Evolutionary conservation across 2,329 filamentous ascomycete species (phyloP).

Genomic region (Chalara sp.): DNA sequence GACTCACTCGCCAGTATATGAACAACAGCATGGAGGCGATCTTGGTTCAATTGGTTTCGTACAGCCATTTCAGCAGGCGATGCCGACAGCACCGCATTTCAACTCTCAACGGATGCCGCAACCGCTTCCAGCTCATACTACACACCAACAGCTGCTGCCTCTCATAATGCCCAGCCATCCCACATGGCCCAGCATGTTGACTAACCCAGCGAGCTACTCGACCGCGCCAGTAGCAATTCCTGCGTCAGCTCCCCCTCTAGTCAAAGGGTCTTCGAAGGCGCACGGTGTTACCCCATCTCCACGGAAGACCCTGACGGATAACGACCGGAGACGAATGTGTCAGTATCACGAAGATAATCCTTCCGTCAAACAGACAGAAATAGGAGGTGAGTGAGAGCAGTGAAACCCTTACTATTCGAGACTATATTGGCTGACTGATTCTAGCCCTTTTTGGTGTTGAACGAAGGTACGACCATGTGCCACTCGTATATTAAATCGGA

Average conservation of each 20-base stretch:
- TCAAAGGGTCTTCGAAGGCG: constrained; percentile 34
- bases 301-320: constrained; percentile 82
- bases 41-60: constrained; percentile 50
- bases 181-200: constrained; percentile 77
- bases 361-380: constrained; percentile 88
- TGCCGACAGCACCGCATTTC: constrained; percentile 50
- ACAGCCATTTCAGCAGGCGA: constrained; percentile 50
- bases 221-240: constrained; percentile 51
- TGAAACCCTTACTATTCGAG: not conserved
- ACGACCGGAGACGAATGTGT: constrained; percentile 89
- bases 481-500: not conserved
- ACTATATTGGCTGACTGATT: constrained; percentile 27
- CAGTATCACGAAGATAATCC: constrained; percentile 88
- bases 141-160: constrained; percentile 55
- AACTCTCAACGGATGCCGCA: constrained; percentile 42
- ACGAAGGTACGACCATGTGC: constrained; percentile 63
- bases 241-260: constrained; percentile 39
- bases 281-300: constrained; percentile 55
- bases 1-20: constrained; percentile 62
- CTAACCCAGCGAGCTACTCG: constrained; percentile 60
- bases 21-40: constrained; percentile 43
- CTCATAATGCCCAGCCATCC: constrained; percentile 63
- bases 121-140: constrained; percentile 42
- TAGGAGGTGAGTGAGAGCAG: constrained; percentile 58
- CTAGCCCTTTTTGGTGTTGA: constrained; percentile 88